phyloP scores from a whole-genome alignment of 345 rosid genomes.

The Arabis hirsuta region DNA sequence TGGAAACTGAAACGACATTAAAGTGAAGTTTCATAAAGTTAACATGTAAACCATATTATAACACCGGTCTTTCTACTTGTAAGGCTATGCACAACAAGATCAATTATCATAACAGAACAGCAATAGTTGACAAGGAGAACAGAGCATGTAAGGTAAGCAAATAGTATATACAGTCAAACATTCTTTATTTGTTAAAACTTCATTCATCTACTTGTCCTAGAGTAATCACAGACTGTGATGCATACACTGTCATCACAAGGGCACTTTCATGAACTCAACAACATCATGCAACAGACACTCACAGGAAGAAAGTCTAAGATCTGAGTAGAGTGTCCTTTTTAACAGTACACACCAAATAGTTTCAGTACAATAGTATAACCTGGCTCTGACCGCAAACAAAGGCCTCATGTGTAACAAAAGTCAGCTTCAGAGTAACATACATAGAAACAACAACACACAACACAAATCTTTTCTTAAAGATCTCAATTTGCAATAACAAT shows the following conservation, averaged over 20 bases:
- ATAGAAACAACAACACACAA: not conserved
- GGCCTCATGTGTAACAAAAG: not conserved
- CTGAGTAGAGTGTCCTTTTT: not conserved
- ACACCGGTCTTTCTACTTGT: not conserved
- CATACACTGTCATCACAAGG: not conserved
- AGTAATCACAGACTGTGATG: not conserved
- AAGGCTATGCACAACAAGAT: not conserved
- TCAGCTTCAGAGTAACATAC: not conserved
- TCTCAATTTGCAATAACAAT: not conserved
- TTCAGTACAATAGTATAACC: not conserved
- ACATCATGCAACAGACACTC: not conserved
- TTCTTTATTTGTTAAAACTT: not conserved
- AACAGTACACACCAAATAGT: not conserved
- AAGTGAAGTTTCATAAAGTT: not conserved
- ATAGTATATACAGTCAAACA: not conserved
- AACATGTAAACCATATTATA: not conserved
- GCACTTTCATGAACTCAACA: not conserved
- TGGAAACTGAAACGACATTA: slow-evolving; percentile 54
- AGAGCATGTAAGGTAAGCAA: not conserved
- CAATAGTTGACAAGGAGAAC: not conserved
- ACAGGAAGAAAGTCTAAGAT: not conserved
- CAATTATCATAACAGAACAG: not conserved
- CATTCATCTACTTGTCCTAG: not conserved
- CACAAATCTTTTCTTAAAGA: not conserved
- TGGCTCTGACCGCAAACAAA: not conserved